A percentile compares a stretch with the other conserved stretches of the same genome.
Conservation (phyloP, 2,329 filamentous ascomycete species). For the Neonectria hederae region DNA sequence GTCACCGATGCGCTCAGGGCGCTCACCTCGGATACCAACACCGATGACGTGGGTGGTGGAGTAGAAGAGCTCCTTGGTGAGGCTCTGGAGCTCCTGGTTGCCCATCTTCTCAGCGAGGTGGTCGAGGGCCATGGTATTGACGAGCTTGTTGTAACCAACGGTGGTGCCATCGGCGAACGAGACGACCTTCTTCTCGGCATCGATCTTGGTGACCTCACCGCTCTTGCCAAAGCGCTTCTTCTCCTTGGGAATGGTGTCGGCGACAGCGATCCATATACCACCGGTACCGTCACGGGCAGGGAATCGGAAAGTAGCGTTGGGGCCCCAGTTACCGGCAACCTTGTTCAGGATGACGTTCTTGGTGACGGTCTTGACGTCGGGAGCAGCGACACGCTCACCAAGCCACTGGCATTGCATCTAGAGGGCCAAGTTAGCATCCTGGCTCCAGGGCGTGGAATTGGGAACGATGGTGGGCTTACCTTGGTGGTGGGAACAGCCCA, state of each 20-base stretch:
- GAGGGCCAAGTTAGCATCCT: constrained; percentile 15
- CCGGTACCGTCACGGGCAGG: constrained; percentile 94
- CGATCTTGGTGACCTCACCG: constrained; percentile 85
- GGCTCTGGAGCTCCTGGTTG: constrained; percentile 81
- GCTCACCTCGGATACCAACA: constrained; percentile 89
- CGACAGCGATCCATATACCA: constrained; percentile 98
- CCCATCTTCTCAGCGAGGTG: constrained; percentile 86
- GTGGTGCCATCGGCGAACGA: constrained; percentile 85
- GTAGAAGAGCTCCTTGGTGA: constrained; percentile 94
- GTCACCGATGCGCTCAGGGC: constrained; percentile 96
- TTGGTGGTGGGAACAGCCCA: constrained; percentile 98
- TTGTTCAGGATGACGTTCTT: constrained; percentile 96
- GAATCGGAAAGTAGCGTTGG: constrained; percentile 98
- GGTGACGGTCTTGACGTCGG: constrained; percentile 92
- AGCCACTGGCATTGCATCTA: constrained; percentile 99
- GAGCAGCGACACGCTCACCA: constrained; percentile 96
- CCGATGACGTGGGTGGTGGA: constrained; percentile 97
- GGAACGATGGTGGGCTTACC: constrained; percentile 59
- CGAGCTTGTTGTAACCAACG: constrained; percentile 88
- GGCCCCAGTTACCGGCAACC: constrained; percentile 96
- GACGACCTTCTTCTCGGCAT: constrained; percentile 85
- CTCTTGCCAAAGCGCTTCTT: constrained; percentile 91
- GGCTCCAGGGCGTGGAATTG: not conserved
- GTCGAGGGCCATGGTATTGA: constrained; percentile 97
- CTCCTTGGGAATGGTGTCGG: constrained; percentile 89